These are phyloP conservation scores for Biancaea sappan DNA, from an alignment of 306 rosid species.

Conservation along the genomic window DNA sequence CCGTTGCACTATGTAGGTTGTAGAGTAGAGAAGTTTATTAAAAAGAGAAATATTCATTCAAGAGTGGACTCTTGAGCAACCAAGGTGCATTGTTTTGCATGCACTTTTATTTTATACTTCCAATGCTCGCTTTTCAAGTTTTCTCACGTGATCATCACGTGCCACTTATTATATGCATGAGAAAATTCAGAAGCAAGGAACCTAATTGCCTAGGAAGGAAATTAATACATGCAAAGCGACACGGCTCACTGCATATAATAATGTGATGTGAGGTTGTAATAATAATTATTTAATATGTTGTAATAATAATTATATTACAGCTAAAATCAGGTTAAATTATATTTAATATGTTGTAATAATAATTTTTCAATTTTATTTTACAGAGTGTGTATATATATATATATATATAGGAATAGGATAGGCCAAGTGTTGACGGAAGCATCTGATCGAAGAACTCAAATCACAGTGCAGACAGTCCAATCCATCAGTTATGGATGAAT, in stretches of 20 bases:
- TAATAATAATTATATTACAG: too few species aligned
- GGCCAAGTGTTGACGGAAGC: constrained; percentile 10
- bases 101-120: background rate
- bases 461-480: constrained; percentile 26
- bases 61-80: constrained; percentile 4
- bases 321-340: too few species aligned
- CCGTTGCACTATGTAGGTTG: background rate
- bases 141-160: constrained; percentile 32
- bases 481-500: constrained; percentile 31
- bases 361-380: too few species aligned
- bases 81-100: constrained; percentile 32
- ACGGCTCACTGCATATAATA: too few species aligned
- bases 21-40: background rate
- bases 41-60: background rate
- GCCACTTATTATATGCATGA: background rate
- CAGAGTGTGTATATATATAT: too few species aligned
- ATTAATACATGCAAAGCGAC: too few species aligned
- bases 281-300: too few species aligned
- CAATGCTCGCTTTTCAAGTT: constrained; percentile 27
- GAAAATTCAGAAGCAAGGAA: too few species aligned
- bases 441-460: constrained; percentile 28
- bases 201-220: too few species aligned
- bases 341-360: too few species aligned
- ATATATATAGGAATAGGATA: background rate
- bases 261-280: too few species aligned